Conservation (phyloP, 2,329 filamentous ascomycete species). For the Gnomoniopsis smithogilvyi region DNA sequence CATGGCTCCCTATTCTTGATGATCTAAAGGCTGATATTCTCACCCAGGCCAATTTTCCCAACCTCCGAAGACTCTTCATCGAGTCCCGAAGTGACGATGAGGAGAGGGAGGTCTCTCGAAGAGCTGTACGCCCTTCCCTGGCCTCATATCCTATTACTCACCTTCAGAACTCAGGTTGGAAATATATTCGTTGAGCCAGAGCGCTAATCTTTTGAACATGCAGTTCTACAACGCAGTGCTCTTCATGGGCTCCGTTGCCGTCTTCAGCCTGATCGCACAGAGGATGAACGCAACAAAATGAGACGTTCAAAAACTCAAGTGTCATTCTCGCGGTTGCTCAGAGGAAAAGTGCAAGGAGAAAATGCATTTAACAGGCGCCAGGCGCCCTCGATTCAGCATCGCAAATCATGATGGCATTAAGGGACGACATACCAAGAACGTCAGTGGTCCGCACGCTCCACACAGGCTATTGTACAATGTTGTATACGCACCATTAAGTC, state of each 20-base stretch:
- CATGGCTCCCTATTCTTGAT: background rate
- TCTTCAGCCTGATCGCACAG: conserved; percentile 91
- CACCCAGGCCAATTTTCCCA: conserved; percentile 17
- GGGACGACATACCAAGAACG: too few species aligned
- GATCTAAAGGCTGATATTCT: background rate
- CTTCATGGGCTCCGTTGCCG: conserved; percentile 93
- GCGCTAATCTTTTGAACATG: conserved; percentile 1
- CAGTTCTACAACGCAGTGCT: conserved; percentile 97
- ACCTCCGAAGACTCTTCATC: conserved; percentile 17
- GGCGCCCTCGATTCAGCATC: too few species aligned
- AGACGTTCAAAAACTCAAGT: background rate
- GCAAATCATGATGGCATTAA: too few species aligned
- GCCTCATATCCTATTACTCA: background rate
- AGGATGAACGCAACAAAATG: conserved; percentile 61
- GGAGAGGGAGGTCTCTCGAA: conserved; percentile 90
- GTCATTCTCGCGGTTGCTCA: background rate
- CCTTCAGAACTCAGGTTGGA: too few species aligned
- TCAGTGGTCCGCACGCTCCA: background rate
- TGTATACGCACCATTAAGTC: background rate
- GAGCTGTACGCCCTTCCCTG: conserved; percentile 58
- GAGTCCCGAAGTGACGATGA: conserved; percentile 15
- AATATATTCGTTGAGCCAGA: background rate
- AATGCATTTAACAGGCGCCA: too few species aligned
- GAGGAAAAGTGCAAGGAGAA: background rate
- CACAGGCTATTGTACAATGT: background rate